Conservation (phyloP, 2,329 filamentous ascomycete species). For the Neofusicoccum parvum region DNA sequence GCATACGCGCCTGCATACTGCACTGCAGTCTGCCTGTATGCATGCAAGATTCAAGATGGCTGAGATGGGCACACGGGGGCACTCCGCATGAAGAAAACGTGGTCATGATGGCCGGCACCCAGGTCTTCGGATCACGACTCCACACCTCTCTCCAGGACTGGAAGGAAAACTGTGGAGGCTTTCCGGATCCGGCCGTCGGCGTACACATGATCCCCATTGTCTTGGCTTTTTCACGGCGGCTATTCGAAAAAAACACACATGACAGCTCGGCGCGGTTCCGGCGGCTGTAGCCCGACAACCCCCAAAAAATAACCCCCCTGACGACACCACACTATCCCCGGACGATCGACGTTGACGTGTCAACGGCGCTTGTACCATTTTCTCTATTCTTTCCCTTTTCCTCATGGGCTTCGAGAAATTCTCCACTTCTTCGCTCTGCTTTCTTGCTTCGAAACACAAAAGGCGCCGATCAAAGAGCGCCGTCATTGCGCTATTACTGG, state of each 20-base stretch:
- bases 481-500: background rate
- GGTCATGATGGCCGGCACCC: conserved; percentile 1
- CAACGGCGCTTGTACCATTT: conserved; percentile 16
- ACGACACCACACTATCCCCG: conserved; percentile 4
- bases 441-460: background rate
- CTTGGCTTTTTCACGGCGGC: conserved; percentile 4
- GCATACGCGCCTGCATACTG: background rate
- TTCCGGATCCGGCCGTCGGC: background rate
- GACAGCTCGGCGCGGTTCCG: conserved; percentile 16
- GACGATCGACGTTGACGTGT: conserved; percentile 17
- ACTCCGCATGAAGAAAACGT: conserved; percentile 15
- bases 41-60: conserved; percentile 17
- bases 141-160: background rate
- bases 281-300: background rate
- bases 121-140: conserved; percentile 2
- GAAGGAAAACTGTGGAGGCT: conserved; percentile 3
- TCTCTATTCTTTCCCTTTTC: background rate
- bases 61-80: conserved; percentile 8
- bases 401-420: background rate
- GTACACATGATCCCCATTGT: conserved; percentile 14
- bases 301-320: background rate
- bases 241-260: background rate
- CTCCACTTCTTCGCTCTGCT: background rate
- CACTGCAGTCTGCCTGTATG: background rate
- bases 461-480: background rate